Conservation (phyloP, 2,329 filamentous ascomycete genomes). For the Shiraia bambusicola region DNA sequence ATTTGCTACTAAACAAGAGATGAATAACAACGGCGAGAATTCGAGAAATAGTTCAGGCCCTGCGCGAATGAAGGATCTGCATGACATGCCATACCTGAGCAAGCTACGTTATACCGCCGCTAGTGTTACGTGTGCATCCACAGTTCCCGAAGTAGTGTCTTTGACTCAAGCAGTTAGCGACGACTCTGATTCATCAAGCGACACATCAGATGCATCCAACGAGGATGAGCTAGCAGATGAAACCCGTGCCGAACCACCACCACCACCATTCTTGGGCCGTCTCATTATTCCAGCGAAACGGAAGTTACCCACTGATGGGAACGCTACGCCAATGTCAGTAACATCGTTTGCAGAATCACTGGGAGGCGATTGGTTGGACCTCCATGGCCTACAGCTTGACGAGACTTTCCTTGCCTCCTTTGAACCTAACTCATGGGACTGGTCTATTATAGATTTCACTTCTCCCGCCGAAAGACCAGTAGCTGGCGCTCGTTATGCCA, state of each 20-base stretch:
- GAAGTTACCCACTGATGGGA: constrained; percentile 39
- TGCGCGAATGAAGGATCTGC: constrained; percentile 22
- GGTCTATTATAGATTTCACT: constrained; percentile 38
- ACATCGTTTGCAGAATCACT: constrained; percentile 40
- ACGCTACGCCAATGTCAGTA: constrained; percentile 38
- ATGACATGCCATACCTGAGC: constrained; percentile 32
- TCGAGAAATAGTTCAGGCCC: constrained; percentile 1
- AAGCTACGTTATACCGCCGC: constrained; percentile 35
- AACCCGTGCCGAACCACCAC: constrained; percentile 10
- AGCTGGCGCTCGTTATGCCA: constrained; percentile 24
- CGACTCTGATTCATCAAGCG: constrained; percentile 30
- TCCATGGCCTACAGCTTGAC: constrained; percentile 31
- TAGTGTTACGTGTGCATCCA: constrained; percentile 24
- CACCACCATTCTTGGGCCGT: constrained; percentile 18
- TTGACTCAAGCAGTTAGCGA: constrained; percentile 24
- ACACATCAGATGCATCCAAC: constrained; percentile 25
- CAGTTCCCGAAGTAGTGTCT: constrained; percentile 18
- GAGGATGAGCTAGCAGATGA: constrained; percentile 22
- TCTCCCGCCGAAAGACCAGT: constrained; percentile 24
- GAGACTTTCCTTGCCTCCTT: constrained; percentile 28
- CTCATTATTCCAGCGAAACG: constrained; percentile 31
- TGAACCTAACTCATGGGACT: constrained; percentile 41
- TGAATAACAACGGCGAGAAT: constrained; percentile 2
- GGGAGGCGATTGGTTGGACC: constrained; percentile 30
- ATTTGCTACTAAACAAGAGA: constrained; percentile 34